Base-by-base conservation (phyloP, 768 basidiomycete genomes). In the Serendipita indica region DNA sequence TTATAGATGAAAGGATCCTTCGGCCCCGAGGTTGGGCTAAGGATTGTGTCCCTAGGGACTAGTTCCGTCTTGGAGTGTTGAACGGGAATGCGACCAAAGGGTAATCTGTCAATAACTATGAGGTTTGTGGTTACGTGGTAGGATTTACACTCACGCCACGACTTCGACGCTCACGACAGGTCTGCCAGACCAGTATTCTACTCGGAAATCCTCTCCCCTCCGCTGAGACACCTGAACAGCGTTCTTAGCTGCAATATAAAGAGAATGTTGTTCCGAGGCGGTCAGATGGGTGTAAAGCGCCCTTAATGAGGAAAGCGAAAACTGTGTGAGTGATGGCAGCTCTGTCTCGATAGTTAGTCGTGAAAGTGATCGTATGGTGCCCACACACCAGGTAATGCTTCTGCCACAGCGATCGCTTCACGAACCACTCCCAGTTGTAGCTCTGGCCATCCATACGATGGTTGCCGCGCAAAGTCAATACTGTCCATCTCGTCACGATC, bases 1-100 rank as follows among this genome's bases (percentile, higher is more conserved):
- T 97, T 92, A 68, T 96, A 96, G 60, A 98, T 72, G 71, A 97
- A 97, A 1, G 88, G 84, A 67, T 92, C 86, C 20, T 76, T 79
- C 30, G 74, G 72, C 2, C 82, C 82, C 39, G 54, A 43, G 75
- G 72, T 2, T 84, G 69, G 45, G 45, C 45, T 49, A 83, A 73
- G 2, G 82, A 75, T 27, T 70, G 71, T 2, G 63, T 32, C 2
- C 49, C 59, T 2, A 73, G 61, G 58, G 35, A 60, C 32, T 20
- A 63, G 49, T 22, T 71, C 71, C 34, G 63, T 59, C 12, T 64
- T 58, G 0, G 83, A 79, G 63, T 87, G 89, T 70, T 91, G 85
- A 25, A 82, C 70, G 0, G 89, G 84, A 30, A 84, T 62, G 18
- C 89, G 82, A 61, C 81, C 79, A 1, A 81, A 68, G 4, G 89